Percentiles rank a stretch among this genome's conserved stretches.
These are phyloP conservation scores for Candida sanyaensis DNA, from an alignment of 1,139 yeast genomes.

Conservation along the genomic window DNA sequence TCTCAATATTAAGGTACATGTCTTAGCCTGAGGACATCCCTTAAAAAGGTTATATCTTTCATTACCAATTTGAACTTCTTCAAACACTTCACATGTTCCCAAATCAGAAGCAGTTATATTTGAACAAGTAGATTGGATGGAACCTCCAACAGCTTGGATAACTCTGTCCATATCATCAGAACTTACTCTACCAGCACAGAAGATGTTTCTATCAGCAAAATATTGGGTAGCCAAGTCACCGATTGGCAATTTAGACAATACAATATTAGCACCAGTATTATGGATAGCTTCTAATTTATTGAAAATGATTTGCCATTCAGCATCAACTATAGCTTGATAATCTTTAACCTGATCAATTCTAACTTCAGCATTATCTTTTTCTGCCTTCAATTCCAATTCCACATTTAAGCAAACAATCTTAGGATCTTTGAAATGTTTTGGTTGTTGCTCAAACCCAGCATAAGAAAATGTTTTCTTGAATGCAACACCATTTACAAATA, in stretches of 20 bases:
- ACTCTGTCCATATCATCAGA: conserved; percentile 91
- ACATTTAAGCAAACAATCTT: conserved; percentile 84
- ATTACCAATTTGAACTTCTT: conserved; percentile 93
- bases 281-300: conserved; percentile 83
- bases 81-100: conserved; percentile 85
- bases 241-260: conserved; percentile 90
- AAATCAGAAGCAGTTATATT: conserved; percentile 67
- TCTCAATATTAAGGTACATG: conserved; percentile 89
- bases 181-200: conserved; percentile 96
- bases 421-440: conserved; percentile 78
- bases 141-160: conserved; percentile 91
- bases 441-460: conserved; percentile 99
- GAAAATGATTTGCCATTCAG: conserved; percentile 95
- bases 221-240: conserved; percentile 98
- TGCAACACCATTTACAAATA: conserved; percentile 91
- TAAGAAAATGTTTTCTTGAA: conserved; percentile 95
- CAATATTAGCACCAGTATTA: conserved; percentile 87
- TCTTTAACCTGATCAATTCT: conserved; percentile 92
- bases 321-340: conserved; percentile 95
- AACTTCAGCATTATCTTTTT: conserved; percentile 99
- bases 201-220: conserved; percentile 93
- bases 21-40: conserved; percentile 90
- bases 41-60: conserved; percentile 91
- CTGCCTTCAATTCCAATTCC: conserved; percentile 95
- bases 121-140: conserved; percentile 86